Base-by-base conservation (phyloP, 352 stramenopile species). In the Phytopythium delawarense region DNA sequence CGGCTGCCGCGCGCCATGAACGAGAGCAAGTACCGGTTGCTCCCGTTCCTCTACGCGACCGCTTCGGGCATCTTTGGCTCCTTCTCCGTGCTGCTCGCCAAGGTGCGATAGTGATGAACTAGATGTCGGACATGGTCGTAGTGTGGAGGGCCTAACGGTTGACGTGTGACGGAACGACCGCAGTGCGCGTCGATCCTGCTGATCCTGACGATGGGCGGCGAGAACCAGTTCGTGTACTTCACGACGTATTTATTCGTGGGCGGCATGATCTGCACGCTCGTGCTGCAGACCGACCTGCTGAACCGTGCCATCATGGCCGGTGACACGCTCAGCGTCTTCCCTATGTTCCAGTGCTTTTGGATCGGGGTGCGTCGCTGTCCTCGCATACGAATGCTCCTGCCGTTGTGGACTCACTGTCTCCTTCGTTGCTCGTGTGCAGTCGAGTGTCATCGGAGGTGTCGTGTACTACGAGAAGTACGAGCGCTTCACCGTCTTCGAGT, bases 281-380 rank as follows among this genome's bases (percentile, higher is more conserved):
- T 92, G 58, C 72, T 92, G n/a, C 85, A 94, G 63, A 94, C 85
- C 0, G 83, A 94, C 52, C 52, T 92, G 60, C 69, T 94, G 15
- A 94, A 94, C 67, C 83, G 85, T 40, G 84, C 83, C 12, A 92
- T 94, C 65, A 94, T 94, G 85, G 67, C 64, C 7, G 85, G 85
- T 8, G 85, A 92, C 54, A 94, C 83, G n/a, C 78, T 94, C 23
- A 91, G 81, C 48, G 85, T 94, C 5, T 94, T 92, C 56, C 85
- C 85, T 2, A 92, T 94, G 80, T 94, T 94, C 58, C 85, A 94
- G 73, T 94, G 85, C 70, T 92, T 94, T 55, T 94, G 85, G 83
- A 94, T 94, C 62, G 82, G 85, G 20, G 85, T 94, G 62, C 56
- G 83, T 84, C 5, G 46, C n/a, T 21, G 6, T 7, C 13, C 11